Evolutionary conservation across 2,329 filamentous ascomycete genomes (phyloP), one percentile per base, ranked within the genome.

Genomic region (Penicillium frequentans): DNA sequence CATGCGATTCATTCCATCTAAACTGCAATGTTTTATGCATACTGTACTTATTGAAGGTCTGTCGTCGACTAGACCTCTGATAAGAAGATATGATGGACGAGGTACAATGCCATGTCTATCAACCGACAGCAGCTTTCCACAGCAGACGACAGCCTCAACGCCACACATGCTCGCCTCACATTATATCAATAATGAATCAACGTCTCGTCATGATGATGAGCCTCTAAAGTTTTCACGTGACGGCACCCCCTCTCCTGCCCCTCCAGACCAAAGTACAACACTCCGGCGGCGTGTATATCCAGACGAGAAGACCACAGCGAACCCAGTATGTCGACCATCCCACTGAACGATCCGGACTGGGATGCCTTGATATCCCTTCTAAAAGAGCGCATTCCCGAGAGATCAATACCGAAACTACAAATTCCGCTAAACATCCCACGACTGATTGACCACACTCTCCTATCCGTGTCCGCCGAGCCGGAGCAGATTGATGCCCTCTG

Each of bases 401-500:
- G 53, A 24, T 64, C 62, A 8, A 57, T 61, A 35, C 66, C 69
- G 44, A 66, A 64, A 46, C 56, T 64, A 5, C 61, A 70, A 24
- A 59, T 63, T 11, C 66, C 72, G 23, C 54, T 68, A 8, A 46
- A 58, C 16, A 64, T 77, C 31, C 66, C 73, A 26, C 66, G 67
- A 16, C 70, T 68, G 45, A 78, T 79, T 58, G 77, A 79, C 60
- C 77, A 79, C 59, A 79, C 77, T 3, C 70, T 76, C 19, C 58
- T 79, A 24, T 61, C 69, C 4, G 56, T 66, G 11, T 81, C 83
- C 50, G 74, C 73, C 13, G 82, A 78, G 27, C 64, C 70, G 5
- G 65, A 72, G 16, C 77, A 83, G 56, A 80, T 87, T 55, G 81
- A 84, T 67, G 70, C 68, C 10, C 71, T 86, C 29, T 86, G 84